Evolutionary conservation across 1,139 yeast genomes (phyloP), one percentile per base, ranked within the genome.

Genomic region (Candida sojae): DNA sequence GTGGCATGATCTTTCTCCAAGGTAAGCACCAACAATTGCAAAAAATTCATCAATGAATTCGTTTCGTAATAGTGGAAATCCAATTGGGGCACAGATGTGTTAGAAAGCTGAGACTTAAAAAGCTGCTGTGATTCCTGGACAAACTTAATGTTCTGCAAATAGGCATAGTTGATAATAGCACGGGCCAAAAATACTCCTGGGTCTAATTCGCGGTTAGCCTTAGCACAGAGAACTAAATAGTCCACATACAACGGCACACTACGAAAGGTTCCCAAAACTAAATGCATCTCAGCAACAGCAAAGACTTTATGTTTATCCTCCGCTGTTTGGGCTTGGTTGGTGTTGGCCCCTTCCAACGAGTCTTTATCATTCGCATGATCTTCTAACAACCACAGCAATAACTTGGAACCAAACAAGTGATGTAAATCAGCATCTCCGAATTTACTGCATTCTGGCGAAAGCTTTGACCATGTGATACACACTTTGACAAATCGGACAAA

Each of bases 361-460:
- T 21, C 37, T 2, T n/a, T 11, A 13, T 10, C 30, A 8, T n/a
- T n/a, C 6, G 1, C 25, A 25, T 61, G 66, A 5, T 10, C 32
- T 12, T 61, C 57, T 10, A 52, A 51, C 23, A 60, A 52, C 10
- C 53, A 47, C 11, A 59, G 61, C 51, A 82, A 67, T 44, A 89
- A 73, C 59, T 87, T 86, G 35, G 73, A 66, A 0, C 97, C 97
- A 53, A 92, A 76, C 17, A 86, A 77, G 55, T 85, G 85, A 61
- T 89, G 92, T 49, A 93, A 71, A 44, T 82, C 85, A 5, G 85
- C 75, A 60, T 90, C 96, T 4, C 97, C 97, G 54, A 80, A 80
- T 50, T 80, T 80, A 49, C 67, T 70, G 0, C 68, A 70, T 3
- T 58, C 60, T 4, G 46, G 35, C 2, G 82, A 72, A 44, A 64